These are phyloP conservation scores for Starmerella kuoi DNA, from an alignment of 805 yeast species.

Conservation along the genomic window DNA sequence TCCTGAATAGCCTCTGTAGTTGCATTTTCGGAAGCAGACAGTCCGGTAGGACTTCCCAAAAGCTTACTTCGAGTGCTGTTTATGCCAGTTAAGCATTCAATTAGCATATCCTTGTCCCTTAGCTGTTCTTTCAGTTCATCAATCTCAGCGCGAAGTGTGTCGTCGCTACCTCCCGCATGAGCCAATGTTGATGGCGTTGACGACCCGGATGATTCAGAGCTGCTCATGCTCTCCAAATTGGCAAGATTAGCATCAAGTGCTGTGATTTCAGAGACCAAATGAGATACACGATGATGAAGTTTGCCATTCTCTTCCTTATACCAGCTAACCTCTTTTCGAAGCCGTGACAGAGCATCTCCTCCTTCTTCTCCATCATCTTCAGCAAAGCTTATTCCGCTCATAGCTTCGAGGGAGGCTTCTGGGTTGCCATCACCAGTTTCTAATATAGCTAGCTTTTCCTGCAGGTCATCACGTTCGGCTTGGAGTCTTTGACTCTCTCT, in stretches of 20 bases:
- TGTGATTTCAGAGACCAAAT: slow-evolving; percentile 16
- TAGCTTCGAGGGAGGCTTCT: slow-evolving; percentile 21
- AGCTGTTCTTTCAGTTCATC: slow-evolving; percentile 41
- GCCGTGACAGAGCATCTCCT: background rate
- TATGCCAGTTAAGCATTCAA: slow-evolving; percentile 8
- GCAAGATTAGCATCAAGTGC: slow-evolving; percentile 16
- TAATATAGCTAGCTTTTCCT: slow-evolving; percentile 20
- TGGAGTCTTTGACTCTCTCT: slow-evolving; percentile 11
- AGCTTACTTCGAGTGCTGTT: slow-evolving; percentile 2
- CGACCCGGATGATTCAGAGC: background rate
- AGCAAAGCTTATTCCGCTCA: slow-evolving; percentile 14
- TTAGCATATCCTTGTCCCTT: slow-evolving; percentile 11
- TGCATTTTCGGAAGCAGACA: background rate
- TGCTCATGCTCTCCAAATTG: slow-evolving; percentile 6
- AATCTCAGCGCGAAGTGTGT: slow-evolving; percentile 59
- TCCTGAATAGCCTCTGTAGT: slow-evolving; percentile 10
- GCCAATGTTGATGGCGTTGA: background rate
- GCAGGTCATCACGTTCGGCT: slow-evolving; percentile 20
- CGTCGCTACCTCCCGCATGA: slow-evolving; percentile 24
- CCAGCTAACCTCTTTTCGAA: background rate
- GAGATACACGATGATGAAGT: slow-evolving; percentile 17
- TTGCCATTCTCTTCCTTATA: slow-evolving; percentile 15
- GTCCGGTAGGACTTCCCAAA: background rate
- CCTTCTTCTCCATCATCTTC: background rate
- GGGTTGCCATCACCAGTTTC: slow-evolving; percentile 15